Base-by-base conservation (phyloP, 768 basidiomycete species). In the Lyophyllum decastes region DNA sequence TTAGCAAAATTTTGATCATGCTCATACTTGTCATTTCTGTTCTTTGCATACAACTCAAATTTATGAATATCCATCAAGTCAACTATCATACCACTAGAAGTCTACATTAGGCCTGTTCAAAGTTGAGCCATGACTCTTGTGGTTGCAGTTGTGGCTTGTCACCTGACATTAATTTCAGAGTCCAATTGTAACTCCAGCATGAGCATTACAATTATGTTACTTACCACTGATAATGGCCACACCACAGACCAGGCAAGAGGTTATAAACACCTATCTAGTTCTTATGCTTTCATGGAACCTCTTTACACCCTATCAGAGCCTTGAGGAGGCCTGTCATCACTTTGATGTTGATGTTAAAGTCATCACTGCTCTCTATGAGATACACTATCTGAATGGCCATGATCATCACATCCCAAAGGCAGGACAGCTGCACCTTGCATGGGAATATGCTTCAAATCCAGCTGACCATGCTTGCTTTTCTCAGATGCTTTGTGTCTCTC, bases 351-450 rank as follows among this genome's bases (percentile, higher is more conserved):
- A 65, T 53, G 17, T 58, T 21, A 54, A 35, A 5, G 35, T 41
- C 21, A 22, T 65, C 52, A 10, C 49, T 46, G 53, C 57, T 33
- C 24, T 61, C 10, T n/a, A 52, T 27, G 45, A 58, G 49, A 57
- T 59, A 27, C 54, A 44, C 30, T 65, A 65, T 57, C 52, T 60
- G 14, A 58, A 63, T 50, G 57, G 61, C 11, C 47, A 21, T n/a
- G 43, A 58, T 38, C 62, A 63, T 34, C 22, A 40, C 16, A 12
- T 38, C 16, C 35, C 35, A 10, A 41, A 41, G n/a, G 16, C 40
- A 19, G 57, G 64, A 21, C 54, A 61, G n/a, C 10, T 65, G 17
- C 59, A 61, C 43, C 54, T 65, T 34, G 64, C 64, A 54, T 65
- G 64, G 59, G 50, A 61, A 41, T 65, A 52, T 58, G 38, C 48